phyloP scores from a whole-genome alignment of 345 rosid genomes.

The Euclidium syriacum region DNA sequence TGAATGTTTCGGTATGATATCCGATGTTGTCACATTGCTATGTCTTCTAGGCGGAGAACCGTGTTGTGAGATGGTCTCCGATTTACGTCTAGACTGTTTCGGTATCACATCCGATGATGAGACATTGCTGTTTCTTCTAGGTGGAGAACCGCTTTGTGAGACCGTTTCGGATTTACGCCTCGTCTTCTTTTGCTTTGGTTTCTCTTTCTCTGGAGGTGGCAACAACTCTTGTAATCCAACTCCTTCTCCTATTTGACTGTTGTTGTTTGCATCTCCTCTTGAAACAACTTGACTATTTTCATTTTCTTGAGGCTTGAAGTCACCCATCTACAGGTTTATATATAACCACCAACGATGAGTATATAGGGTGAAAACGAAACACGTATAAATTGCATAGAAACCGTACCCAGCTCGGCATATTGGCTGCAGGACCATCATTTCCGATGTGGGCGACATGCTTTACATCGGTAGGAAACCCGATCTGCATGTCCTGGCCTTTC shows the following conservation, averaged over 20 bases:
- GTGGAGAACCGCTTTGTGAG: constrained; percentile 26
- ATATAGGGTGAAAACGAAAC: neutral
- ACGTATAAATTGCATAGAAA: constrained; percentile 14
- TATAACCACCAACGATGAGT: neutral
- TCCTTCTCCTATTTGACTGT: constrained; percentile 24
- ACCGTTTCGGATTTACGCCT: constrained; percentile 21
- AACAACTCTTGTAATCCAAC: constrained; percentile 30
- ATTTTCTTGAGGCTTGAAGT: constrained; percentile 26
- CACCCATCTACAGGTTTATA: constrained; percentile 25
- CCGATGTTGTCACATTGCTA: constrained; percentile 20
- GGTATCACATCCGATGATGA: constrained; percentile 20
- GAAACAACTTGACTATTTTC: constrained; percentile 25
- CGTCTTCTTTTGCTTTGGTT: constrained; percentile 18
- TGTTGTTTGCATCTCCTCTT: constrained; percentile 20
- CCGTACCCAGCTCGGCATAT: constrained; percentile 60
- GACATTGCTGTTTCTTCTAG: constrained; percentile 22
- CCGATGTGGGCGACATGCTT: constrained; percentile 82
- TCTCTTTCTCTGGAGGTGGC: constrained; percentile 8
- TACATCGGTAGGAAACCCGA: constrained; percentile 76
- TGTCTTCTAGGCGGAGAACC: constrained; percentile 28
- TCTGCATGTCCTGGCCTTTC: constrained; percentile 54
- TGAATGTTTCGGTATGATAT: constrained; percentile 17
- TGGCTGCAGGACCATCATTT: constrained; percentile 51
- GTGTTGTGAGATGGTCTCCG: constrained; percentile 12
- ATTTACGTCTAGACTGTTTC: constrained; percentile 23